A percentile compares a stretch with the other conserved stretches of the same genome.
Conservation (phyloP, 2,329 filamentous ascomycete species). For the Sclerotinia minor region DNA sequence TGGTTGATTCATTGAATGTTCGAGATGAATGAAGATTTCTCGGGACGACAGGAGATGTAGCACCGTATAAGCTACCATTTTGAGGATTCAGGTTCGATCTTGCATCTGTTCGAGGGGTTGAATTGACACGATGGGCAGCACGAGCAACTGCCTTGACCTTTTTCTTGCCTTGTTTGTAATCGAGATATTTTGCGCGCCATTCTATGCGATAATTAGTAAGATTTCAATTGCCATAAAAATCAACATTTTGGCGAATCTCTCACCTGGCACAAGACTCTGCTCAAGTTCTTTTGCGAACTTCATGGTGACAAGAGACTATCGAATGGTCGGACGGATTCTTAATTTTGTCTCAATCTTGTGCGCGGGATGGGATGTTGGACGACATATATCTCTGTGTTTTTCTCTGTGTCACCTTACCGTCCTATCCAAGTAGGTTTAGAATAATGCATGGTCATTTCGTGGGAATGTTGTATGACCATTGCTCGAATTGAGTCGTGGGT, state of each 20-base stretch:
- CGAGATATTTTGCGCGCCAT: constrained; percentile 91
- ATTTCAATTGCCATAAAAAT: not conserved
- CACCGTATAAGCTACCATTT: constrained; percentile 33
- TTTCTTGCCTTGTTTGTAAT: constrained; percentile 96
- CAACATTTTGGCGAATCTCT: constrained; percentile 15
- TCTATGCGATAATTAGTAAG: constrained; percentile 49
- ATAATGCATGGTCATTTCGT: constrained; percentile 4
- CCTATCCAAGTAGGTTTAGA: not conserved
- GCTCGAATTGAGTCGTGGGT: not conserved
- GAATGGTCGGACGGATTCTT: not conserved
- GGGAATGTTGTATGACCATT: not conserved
- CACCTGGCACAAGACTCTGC: constrained; percentile 80
- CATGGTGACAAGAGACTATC: constrained; percentile 45
- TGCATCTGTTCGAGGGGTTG: constrained; percentile 47
- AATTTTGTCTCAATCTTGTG: not conserved
- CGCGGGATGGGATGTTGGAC: not conserved
- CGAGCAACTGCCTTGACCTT: constrained; percentile 79
- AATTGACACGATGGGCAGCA: constrained; percentile 64
- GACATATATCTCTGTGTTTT: not conserved
- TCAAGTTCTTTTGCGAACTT: constrained; percentile 79
- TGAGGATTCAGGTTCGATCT: constrained; percentile 25
- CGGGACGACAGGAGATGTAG: constrained; percentile 30
- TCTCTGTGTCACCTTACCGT: not conserved
- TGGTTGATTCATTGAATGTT: not conserved
- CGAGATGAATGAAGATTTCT: constrained; percentile 10